Percentiles rank a stretch among this genome's conserved stretches.
Evolutionary conservation across 805 yeast genomes (phyloP).

Genomic region (Wickerhamomyces canadensis): DNA sequence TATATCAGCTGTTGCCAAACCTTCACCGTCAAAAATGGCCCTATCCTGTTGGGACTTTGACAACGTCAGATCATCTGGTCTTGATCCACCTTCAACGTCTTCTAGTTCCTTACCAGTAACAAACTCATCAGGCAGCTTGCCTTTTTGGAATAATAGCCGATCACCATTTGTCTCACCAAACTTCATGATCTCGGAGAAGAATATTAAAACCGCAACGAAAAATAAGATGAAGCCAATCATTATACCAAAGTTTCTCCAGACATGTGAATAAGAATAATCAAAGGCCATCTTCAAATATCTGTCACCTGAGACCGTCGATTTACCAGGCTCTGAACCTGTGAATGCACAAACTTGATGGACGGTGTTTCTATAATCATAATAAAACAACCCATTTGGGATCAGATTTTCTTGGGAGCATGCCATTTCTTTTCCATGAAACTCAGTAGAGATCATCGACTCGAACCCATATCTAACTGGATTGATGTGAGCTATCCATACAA

Average conservation of each 20-base stretch:
- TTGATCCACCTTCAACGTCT: slow-evolving; percentile 1
- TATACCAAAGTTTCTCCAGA: slow-evolving; percentile 78
- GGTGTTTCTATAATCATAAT: slow-evolving; percentile 30
- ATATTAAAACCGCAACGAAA: slow-evolving; percentile 48
- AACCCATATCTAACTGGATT: slow-evolving; percentile 52
- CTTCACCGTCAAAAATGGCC: slow-evolving; percentile 13
- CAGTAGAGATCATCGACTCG: slow-evolving; percentile 60
- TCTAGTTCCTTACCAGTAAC: neutral
- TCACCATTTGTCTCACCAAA: slow-evolving; percentile 25
- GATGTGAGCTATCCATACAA: slow-evolving; percentile 54
- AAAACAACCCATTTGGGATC: slow-evolving; percentile 56
- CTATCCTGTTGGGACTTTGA: slow-evolving; percentile 5
- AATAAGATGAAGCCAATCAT: slow-evolving; percentile 42
- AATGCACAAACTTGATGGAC: slow-evolving; percentile 47
- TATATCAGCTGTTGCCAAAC: slow-evolving; percentile 20
- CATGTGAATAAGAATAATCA: slow-evolving; percentile 48
- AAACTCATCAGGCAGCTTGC: neutral
- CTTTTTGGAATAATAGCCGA: slow-evolving; percentile 48
- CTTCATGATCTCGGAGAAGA: slow-evolving; percentile 43
- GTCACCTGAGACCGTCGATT: slow-evolving; percentile 48
- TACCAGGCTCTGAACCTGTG: slow-evolving; percentile 55
- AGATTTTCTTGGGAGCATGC: slow-evolving; percentile 38
- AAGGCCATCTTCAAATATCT: slow-evolving; percentile 43
- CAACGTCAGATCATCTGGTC: slow-evolving; percentile 1
- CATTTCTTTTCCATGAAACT: slow-evolving; percentile 51